Base-by-base conservation (phyloP, 306 rosid genomes). In the Styphnolobium japonicum region DNA sequence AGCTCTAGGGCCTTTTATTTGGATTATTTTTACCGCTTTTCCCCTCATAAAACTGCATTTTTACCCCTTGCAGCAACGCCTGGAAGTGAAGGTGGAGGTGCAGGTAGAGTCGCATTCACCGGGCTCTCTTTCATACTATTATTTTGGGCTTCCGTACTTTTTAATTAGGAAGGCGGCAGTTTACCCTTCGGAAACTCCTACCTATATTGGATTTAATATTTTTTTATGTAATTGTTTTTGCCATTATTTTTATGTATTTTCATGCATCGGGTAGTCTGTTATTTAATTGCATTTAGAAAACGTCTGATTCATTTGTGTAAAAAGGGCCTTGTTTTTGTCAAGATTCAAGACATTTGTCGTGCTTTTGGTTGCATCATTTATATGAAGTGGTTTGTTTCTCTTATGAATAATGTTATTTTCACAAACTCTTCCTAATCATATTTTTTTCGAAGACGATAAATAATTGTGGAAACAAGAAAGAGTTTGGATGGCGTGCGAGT, bases 111-210 rank as follows among this genome's bases (percentile, higher is more conserved):
- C 27, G 71, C 15, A 4, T 22, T 75, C 55, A 63, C 31, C 1
- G 86, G 87, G 39, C 6, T 85, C 36, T 66, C 69, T 10, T 37
- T 79, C 27, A 4, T 72, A 1, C 52, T 86, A 66, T 6, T 86
- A 3, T 22, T 83, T 29, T 80, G 87, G 84, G 65, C 70, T 39
- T 78, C 42, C 22, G 3, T 45, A 25, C 4, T 86, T 73, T 71
- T 86, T 37, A 36, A 25, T 80, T 91, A 71, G 1, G 12, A 76
- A 55, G 67, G 15, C 3, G 0, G 71, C 31, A 56, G 18, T 45
- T 22, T 43, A n/a, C 29, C 10, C 33, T 56, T 10, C 9, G n/a
- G 6, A 61, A 34, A 19, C 29, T 25, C 22, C 19, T 23, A 34
- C 14, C 12, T 46, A 0, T 4, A 10, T 0, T 15, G 29, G 49